Percentiles rank a stretch among this genome's conserved stretches.
Evolutionary conservation across 495 filamentous ascomycete genomes (phyloP).

Genomic region (Talaromyces proteolyticus): DNA sequence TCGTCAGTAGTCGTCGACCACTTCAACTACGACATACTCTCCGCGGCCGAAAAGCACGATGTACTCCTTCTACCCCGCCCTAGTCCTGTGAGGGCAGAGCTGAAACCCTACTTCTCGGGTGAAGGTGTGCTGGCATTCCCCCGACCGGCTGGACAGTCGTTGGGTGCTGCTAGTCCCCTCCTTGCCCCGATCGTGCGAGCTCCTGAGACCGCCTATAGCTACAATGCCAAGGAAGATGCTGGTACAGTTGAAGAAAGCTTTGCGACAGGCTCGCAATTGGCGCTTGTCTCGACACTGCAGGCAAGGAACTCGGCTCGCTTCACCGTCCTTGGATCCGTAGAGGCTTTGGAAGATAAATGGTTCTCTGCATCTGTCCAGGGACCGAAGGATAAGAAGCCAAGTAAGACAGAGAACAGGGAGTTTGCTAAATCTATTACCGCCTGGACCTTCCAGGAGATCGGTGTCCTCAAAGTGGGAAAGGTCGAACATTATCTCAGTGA

Average conservation of each 20-base stretch:
- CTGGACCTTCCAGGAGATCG: slow-evolving; percentile 93
- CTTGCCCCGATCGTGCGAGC: slow-evolving; percentile 77
- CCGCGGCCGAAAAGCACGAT: slow-evolving; percentile 78
- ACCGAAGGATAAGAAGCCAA: slow-evolving; percentile 45
- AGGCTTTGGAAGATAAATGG: slow-evolving; percentile 85
- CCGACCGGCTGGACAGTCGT: slow-evolving; percentile 67
- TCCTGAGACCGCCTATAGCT: slow-evolving; percentile 79
- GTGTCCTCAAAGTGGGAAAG: slow-evolving; percentile 79
- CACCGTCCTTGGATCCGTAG: slow-evolving; percentile 77
- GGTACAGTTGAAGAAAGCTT: slow-evolving; percentile 73
- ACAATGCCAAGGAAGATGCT: slow-evolving; percentile 86
- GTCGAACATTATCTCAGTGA: slow-evolving; percentile 71
- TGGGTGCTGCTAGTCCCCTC: slow-evolving; percentile 69
- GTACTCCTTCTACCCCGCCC: slow-evolving; percentile 72
- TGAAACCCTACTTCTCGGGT: slow-evolving; percentile 75
- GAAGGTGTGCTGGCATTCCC: slow-evolving; percentile 74
- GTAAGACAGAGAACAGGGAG: slow-evolving; percentile 68
- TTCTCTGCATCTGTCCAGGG: slow-evolving; percentile 75
- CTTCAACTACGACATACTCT: slow-evolving; percentile 82
- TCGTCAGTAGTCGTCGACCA: slow-evolving; percentile 84
- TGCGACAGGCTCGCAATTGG: slow-evolving; percentile 74
- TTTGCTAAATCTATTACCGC: slow-evolving; percentile 78
- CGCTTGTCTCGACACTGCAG: slow-evolving; percentile 77
- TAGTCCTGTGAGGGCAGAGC: slow-evolving; percentile 52
- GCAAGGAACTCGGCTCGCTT: slow-evolving; percentile 90